Percentiles rank a stretch among this genome's conserved stretches.
phyloP scores from a whole-genome alignment of 192 early-diverging fungal genomes.

The Coemansia sp. region DNA sequence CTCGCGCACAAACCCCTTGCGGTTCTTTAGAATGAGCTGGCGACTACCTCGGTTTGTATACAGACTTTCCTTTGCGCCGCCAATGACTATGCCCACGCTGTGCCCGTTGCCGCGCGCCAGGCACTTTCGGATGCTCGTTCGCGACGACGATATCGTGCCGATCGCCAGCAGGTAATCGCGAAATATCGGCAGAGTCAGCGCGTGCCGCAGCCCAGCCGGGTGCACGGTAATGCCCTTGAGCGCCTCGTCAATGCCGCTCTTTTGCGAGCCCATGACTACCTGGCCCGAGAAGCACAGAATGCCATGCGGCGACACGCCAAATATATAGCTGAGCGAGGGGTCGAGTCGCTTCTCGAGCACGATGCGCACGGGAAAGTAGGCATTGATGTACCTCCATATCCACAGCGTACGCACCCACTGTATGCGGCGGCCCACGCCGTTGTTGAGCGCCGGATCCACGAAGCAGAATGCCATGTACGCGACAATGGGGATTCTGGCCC shows the following conservation, averaged over 20 bases:
- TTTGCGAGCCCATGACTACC: constrained; percentile 83
- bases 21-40: constrained; percentile 73
- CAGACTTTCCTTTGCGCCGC: constrained; percentile 88
- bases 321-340: constrained; percentile 84
- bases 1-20: constrained; percentile 91
- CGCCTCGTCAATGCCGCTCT: constrained; percentile 67
- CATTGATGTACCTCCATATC: constrained; percentile 80
- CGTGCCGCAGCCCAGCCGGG: constrained; percentile 69
- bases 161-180: constrained; percentile 81
- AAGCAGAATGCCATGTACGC: constrained; percentile 47
- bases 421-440: constrained; percentile 61
- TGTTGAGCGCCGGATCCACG: constrained; percentile 40
- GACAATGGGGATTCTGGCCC: constrained; percentile 35
- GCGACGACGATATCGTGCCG: constrained; percentile 77
- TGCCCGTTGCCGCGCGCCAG: constrained; percentile 73
- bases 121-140: constrained; percentile 76
- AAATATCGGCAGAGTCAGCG: constrained; percentile 84
- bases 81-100: constrained; percentile 88
- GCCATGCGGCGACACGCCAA: constrained; percentile 91
- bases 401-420: constrained; percentile 58
- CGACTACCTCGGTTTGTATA: constrained; percentile 67
- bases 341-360: constrained; percentile 84
- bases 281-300: constrained; percentile 86
- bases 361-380: constrained; percentile 83
- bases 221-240: constrained; percentile 74